Base-by-base conservation (phyloP, 805 yeast genomes). In the Candida maltosa region DNA sequence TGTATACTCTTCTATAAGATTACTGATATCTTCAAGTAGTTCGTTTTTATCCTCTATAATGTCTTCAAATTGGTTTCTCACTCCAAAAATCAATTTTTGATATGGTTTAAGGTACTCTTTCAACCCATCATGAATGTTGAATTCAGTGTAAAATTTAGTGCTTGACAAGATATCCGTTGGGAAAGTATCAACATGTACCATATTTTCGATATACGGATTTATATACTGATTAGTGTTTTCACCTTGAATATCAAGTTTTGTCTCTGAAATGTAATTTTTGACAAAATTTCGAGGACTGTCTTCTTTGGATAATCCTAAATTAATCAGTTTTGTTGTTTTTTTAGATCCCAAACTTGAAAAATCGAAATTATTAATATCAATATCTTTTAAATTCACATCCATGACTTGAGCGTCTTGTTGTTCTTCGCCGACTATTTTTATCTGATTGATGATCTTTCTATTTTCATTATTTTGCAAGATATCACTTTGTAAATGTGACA, bases 371-470 rank as follows among this genome's bases (percentile, higher is more conserved):
- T 16, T 31, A 16, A 23, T 17, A 16, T 8, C 15, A 4, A n/a
- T n/a, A n/a, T n/a, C n/a, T n/a, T 20, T 12, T 24, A 15, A 31
- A n/a, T 17, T n/a, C 17, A 32, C 21, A 23, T 31, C 40, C 12
- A 42, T 31, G 6, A 3, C 11, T 16, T 20, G 11, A 10, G 22
- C n/a, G 10, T 8, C 15, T 8, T 28, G 17, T 14, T 19, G n/a
- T 9, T 28, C 32, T 18, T 32, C 14, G 9, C 40, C 37, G 5
- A 54, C 43, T 4, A 49, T 46, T 6, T 42, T 43, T 6, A 70
- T 48, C 22, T 57, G 60, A 17, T 71, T 65, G 11, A 76, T 72
- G n/a, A 79, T 56, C 29, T 71, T 75, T 37, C 83, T 58, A 11
- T 58, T 54, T 1, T 64, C 38, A 10, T 70, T 72, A 5, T 65